Evolutionary conservation across 2,329 filamentous ascomycete species (phyloP), one percentile per base, ranked within the genome.

Genomic region (Pseudohalonectria lignicola): DNA sequence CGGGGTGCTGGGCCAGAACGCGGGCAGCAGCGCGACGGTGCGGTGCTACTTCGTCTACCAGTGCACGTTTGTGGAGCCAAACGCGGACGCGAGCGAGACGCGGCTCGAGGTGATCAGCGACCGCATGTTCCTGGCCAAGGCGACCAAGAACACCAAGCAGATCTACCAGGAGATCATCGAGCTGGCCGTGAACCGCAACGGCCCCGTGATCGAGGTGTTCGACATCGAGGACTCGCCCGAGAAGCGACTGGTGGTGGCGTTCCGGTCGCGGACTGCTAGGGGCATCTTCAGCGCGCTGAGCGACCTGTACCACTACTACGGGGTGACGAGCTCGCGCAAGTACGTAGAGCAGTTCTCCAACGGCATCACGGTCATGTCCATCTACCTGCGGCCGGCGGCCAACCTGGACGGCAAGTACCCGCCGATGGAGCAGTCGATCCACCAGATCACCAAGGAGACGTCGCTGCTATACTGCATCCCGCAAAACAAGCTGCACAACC

Each of bases 311-410:
- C 92, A 98, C 66, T 96, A 95, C 74, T 98, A 98, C 55, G 90
- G 92, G 31, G 75, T 96, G 44, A 98, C 92, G 2, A 94, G 86
- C 53, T 92, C 92, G 20, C 76, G 92, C 50, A 98, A 98, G 67
- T 98, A 98, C 55, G 84, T 98, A 34, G 86, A 98, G 64, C 92
- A 96, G 64, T 98, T 98, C 70, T 92, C 88, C 54, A 98, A 98
- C 60, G 92, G 92, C 44, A 93, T 95, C 57, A 94, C 86, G 12
- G 83, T 96, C 60, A 94, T 96, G 73, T 95, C 87, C 49, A 76
- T 95, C 45, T 98, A 98, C 62, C 73, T 98, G 43, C 81, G 82
- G 47, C 87, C 86, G 17, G 72, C 82, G 15, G 56, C 69, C 34
- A 73, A 72, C 46, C 59, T 71, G 18, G 64, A 75, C 3, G 41